A percentile compares a stretch with the other conserved stretches of the same genome.
Conservation (phyloP, 2,329 filamentous ascomycete genomes). For the Paraconiothyrium brasiliense region DNA sequence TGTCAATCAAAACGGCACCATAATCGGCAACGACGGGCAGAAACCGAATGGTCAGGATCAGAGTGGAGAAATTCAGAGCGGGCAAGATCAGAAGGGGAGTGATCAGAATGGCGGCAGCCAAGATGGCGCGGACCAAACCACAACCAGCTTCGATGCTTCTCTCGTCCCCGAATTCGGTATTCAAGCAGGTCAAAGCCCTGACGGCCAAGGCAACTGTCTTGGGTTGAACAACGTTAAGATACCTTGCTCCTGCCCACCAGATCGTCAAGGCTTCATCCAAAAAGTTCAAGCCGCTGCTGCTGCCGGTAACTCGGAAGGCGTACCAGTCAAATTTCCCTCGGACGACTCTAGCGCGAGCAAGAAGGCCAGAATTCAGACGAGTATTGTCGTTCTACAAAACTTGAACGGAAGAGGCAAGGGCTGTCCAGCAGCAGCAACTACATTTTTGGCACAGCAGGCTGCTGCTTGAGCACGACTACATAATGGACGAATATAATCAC, state of each 20-base stretch:
- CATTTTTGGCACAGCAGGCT: slow-evolving; percentile 22
- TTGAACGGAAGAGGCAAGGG: slow-evolving; percentile 23
- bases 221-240: slow-evolving; percentile 22
- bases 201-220: slow-evolving; percentile 23
- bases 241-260: slow-evolving; percentile 26
- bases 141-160: slow-evolving; percentile 16
- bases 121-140: background rate
- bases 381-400: slow-evolving; percentile 25
- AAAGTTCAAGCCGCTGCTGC: slow-evolving; percentile 18
- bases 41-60: slow-evolving; percentile 2
- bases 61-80: background rate
- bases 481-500: background rate
- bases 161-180: slow-evolving; percentile 28
- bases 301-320: slow-evolving; percentile 20
- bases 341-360: slow-evolving; percentile 14
- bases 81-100: background rate
- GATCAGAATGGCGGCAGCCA: background rate
- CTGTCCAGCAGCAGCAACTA: slow-evolving; percentile 24
- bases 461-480: slow-evolving; percentile 6
- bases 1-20: background rate
- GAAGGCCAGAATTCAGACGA: slow-evolving; percentile 20
- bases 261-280: slow-evolving; percentile 21
- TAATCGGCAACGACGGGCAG: background rate
- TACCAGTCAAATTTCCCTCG: slow-evolving; percentile 21
- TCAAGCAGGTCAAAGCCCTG: slow-evolving; percentile 18